Evolutionary conservation across 2,329 filamentous ascomycete species (phyloP).

Genomic region (Aaosphaeria arxii): DNA sequence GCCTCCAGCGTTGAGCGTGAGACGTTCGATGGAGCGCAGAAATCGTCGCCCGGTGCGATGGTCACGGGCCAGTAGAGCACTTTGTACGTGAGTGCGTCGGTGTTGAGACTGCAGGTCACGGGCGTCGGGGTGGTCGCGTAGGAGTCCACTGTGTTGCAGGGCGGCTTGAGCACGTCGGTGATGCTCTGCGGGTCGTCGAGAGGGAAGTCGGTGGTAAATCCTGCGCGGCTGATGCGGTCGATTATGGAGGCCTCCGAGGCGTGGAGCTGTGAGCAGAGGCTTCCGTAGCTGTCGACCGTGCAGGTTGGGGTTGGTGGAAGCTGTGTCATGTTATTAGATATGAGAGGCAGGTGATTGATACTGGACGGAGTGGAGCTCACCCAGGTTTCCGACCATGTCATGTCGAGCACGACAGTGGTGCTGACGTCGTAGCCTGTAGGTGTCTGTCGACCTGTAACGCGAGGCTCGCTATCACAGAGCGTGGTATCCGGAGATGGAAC

Average conservation of each 20-base stretch:
- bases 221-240: not conserved
- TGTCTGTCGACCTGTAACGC: not conserved
- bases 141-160: not conserved
- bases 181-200: conserved; percentile 1
- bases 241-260: not conserved
- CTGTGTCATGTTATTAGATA: not conserved
- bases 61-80: conserved; percentile 2
- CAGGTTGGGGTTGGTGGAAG: not conserved
- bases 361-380: not conserved
- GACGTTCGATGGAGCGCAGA: not conserved
- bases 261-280: not conserved
- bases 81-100: not conserved
- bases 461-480: not conserved
- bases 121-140: not conserved
- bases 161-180: not conserved
- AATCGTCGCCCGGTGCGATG: not conserved
- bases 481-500: not conserved
- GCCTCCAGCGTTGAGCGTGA: not conserved
- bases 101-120: conserved; percentile 1
- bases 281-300: not conserved
- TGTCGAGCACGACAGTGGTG: not conserved
- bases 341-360: not conserved
- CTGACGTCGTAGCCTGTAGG: not conserved
- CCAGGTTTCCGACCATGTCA: not conserved
- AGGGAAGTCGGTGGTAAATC: conserved; percentile 1